Conservation (phyloP, 345 rosid species). For the Psidium friedrichsthalianum region DNA sequence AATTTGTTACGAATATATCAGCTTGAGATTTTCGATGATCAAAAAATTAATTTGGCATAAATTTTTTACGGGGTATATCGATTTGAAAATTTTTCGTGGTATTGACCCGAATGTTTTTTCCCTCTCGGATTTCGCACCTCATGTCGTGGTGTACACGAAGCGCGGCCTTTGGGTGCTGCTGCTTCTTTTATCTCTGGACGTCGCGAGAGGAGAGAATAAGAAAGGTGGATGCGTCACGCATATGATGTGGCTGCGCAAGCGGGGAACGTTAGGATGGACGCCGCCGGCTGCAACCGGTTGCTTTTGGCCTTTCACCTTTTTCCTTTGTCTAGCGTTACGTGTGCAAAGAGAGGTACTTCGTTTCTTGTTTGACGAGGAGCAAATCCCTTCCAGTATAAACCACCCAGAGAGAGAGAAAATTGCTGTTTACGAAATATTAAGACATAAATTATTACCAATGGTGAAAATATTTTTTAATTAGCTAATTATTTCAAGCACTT, state of each 20-base stretch:
- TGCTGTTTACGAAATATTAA: neutral
- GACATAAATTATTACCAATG: accelerated
- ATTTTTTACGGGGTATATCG: no score
- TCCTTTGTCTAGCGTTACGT: neutral
- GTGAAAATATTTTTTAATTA: neutral
- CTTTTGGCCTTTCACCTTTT: neutral
- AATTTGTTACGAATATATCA: no score
- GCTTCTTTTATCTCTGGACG: no score
- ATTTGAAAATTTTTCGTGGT: no score
- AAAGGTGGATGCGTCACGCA: neutral
- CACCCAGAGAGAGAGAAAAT: neutral
- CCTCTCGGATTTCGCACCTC: no score
- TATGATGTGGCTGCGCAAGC: neutral
- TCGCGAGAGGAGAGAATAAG: neutral
- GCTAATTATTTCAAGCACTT: neutral
- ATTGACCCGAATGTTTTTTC: no score
- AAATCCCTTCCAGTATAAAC: neutral
- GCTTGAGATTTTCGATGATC: no score
- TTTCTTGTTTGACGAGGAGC: neutral
- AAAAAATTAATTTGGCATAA: no score
- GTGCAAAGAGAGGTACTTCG: neutral
- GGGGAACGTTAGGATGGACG: neutral
- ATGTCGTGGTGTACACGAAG: neutral
- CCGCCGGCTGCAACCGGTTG: neutral
- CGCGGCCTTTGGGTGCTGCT: no score